These are phyloP conservation scores for Gleditsia sinensis DNA, from an alignment of 306 rosid genomes.

Conservation along the genomic window DNA sequence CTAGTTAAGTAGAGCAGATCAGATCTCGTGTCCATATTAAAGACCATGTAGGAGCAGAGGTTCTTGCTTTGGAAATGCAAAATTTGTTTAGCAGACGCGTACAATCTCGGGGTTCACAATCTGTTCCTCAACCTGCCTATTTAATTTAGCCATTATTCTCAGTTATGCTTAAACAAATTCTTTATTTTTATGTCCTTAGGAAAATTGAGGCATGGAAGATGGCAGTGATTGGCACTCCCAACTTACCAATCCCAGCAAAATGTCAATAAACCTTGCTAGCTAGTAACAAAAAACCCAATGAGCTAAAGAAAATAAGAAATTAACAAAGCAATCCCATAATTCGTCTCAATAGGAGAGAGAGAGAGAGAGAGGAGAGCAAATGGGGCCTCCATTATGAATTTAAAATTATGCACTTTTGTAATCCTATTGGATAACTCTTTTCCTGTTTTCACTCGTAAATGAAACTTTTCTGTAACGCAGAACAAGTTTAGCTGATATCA, in stretches of 20 bases:
- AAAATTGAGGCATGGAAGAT: neutral
- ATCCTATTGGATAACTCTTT: conserved; percentile 15
- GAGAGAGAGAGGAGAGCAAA: neutral
- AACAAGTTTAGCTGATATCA: conserved; percentile 38
- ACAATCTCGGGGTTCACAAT: neutral
- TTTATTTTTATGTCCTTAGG: neutral
- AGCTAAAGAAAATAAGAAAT: neutral
- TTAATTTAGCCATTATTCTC: conserved; percentile 6
- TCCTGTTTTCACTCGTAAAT: conserved; percentile 14
- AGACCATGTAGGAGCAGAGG: conserved; percentile 23
- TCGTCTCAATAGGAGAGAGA: neutral
- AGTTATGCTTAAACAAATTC: neutral
- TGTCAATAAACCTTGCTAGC: neutral
- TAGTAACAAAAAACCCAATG: neutral
- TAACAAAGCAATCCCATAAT: neutral
- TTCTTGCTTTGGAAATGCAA: conserved; percentile 38
- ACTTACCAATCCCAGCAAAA: neutral
- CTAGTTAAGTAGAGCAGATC: conserved; percentile 10
- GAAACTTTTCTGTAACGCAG: conserved; percentile 28
- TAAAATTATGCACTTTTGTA: neutral
- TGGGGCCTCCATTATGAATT: neutral
- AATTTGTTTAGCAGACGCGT: neutral
- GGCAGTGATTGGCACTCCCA: neutral
- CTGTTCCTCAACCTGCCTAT: conserved; percentile 3
- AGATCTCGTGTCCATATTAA: conserved; percentile 28